phyloP scores from a whole-genome alignment of 2,329 filamentous ascomycete genomes.

The Phialophora tarda region DNA sequence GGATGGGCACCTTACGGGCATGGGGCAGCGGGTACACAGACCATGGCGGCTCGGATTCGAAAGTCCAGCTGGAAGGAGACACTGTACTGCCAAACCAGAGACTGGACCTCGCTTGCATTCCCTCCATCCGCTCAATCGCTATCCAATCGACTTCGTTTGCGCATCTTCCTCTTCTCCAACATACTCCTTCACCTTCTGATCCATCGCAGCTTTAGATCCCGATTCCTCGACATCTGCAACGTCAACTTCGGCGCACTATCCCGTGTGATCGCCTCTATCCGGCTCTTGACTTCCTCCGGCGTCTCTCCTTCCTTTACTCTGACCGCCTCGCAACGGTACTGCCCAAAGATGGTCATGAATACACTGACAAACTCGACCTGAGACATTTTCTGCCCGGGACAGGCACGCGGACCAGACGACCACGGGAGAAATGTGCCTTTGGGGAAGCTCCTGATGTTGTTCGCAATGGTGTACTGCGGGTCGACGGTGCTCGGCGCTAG shows the following conservation, averaged over 20 bases:
- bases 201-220: conserved; percentile 37
- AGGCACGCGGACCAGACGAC: conserved; percentile 57
- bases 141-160: too few relatives aligned
- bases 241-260: conserved; percentile 42
- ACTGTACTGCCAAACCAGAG: not conserved
- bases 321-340: conserved; percentile 39
- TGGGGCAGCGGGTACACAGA: not conserved
- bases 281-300: conserved; percentile 32
- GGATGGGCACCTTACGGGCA: not conserved
- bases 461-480: conserved; percentile 20
- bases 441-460: conserved; percentile 44
- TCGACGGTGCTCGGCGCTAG: conserved; percentile 12
- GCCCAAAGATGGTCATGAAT: conserved; percentile 49
- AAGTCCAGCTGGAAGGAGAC: not conserved
- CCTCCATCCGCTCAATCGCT: too few relatives aligned
- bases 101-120: too few relatives aligned
- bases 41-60: too few relatives aligned
- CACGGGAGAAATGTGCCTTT: conserved; percentile 56
- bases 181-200: conserved; percentile 12
- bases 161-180: too few relatives aligned
- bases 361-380: conserved; percentile 61
- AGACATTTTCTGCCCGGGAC: conserved; percentile 61
- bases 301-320: conserved; percentile 37
- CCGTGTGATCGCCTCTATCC: conserved; percentile 38
- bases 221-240: conserved; percentile 43